A percentile compares a stretch with the other conserved stretches of the same genome.
Conservation (phyloP, 805 yeast genomes). For the Ogataea philodendri region DNA sequence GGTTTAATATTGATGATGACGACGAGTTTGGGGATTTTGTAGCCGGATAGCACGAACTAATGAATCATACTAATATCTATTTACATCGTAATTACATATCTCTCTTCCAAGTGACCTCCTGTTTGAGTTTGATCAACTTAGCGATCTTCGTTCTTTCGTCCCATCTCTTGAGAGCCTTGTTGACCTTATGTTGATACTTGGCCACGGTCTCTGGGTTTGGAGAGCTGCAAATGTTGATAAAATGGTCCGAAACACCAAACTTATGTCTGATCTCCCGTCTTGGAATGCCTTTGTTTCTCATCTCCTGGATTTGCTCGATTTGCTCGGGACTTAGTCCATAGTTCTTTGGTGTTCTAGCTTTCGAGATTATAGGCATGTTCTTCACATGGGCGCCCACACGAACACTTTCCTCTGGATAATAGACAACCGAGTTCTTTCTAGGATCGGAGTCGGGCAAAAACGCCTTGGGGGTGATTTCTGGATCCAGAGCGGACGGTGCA, state of each 20-base stretch:
- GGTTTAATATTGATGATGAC: conserved; percentile 12
- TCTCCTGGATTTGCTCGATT: conserved; percentile 29
- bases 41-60: conserved; percentile 7
- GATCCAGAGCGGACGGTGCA: conserved; percentile 35
- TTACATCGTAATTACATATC: conserved; percentile 20
- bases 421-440: conserved; percentile 27
- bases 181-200: conserved; percentile 21
- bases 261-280: conserved; percentile 33
- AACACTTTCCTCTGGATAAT: conserved; percentile 28
- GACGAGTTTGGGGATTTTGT: conserved; percentile 34
- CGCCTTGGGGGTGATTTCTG: conserved; percentile 35
- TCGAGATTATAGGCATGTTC: conserved; percentile 32
- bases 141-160: conserved; percentile 25
- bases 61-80: conserved; percentile 4
- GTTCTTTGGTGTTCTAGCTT: conserved; percentile 23
- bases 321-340: conserved; percentile 28
- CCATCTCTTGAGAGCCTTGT: conserved; percentile 28
- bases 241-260: conserved; percentile 31
- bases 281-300: conserved; percentile 32
- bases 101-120: conserved; percentile 28
- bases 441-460: conserved; percentile 34
- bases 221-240: conserved; percentile 32
- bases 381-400: conserved; percentile 21
- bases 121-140: conserved; percentile 22
- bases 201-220: conserved; percentile 23